Base-by-base conservation (phyloP, 345 rosid genomes). In the Theobroma cacao region DNA sequence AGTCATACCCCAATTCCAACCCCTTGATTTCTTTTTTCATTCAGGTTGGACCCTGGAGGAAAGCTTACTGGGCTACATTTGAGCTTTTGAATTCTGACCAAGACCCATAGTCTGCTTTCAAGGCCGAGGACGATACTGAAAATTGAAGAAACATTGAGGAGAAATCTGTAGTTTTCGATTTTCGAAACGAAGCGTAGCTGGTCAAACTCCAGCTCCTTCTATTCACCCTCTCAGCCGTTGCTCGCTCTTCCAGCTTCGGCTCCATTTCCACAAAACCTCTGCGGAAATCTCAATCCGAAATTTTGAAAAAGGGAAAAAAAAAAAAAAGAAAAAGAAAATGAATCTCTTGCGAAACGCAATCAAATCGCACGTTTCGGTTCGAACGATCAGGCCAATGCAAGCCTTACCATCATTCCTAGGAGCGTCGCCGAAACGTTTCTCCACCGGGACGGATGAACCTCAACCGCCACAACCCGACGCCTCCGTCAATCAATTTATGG, bases 401-500 rank as follows among this genome's bases (percentile, higher is more conserved):
- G 82, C 62, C 47, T 53, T 78, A 5, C 64, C 89, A 6, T 61
- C 77, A 13, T 77, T 74, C 60, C 86, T 83, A 52, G 81, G 85
- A 45, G 84, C 80, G 18, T 78, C 75, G 55, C 75, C 80, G 55
- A 87, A 85, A 77, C 81, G 73, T 74, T 84, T 92, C 76, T 88
- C 91, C 66, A 83, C 97, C 58, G 90, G 75, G 64, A 75, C 88
- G 30, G 89, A 85, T 36, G 89, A 81, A 70, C 83, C 85, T 24
- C 83, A 87, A 4, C 78, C 87, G 22, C 60, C 78, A 43, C 31
- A 78, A n/a, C 82, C 83, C 8, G 81, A 72, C 48, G 82, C 89
- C n/a, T 53, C 91, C 0, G 65, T 78, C 5, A 75, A 86, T 50
- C 79, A 62, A 17, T 78, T 87, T 40, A 79, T 85, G 26, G 84